Conservation (phyloP, 169 alveolate genomes). For the Perkinsus olseni region DNA sequence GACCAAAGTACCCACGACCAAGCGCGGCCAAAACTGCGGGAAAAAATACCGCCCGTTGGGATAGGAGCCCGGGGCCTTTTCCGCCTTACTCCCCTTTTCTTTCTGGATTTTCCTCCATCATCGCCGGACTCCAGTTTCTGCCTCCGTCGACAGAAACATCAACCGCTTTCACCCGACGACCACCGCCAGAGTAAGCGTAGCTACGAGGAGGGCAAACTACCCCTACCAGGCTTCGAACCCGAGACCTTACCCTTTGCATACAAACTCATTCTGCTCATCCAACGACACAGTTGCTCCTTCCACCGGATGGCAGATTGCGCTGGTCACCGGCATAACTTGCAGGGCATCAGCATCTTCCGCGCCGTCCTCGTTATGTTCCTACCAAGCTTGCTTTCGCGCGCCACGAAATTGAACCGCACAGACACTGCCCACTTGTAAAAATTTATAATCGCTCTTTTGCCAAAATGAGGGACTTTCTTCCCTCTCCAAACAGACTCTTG, state of each 20-base stretch:
- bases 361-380: not conserved
- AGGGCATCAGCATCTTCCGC: slow-evolving; percentile 21
- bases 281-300: slow-evolving; percentile 10
- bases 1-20: slow-evolving; percentile 2
- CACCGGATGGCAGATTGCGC: slow-evolving; percentile 29
- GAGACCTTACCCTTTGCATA: slow-evolving; percentile 17
- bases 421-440: not conserved
- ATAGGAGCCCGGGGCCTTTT: not conserved
- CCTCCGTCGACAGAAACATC: slow-evolving; percentile 49
- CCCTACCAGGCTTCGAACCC: not conserved
- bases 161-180: slow-evolving; percentile 32
- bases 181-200: slow-evolving; percentile 44
- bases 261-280: slow-evolving; percentile 17
- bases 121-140: slow-evolving; percentile 41
- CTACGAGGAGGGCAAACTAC: not conserved
- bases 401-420: not conserved
- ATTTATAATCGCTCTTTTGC: slow-evolving; percentile 42
- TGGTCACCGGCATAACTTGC: slow-evolving; percentile 20
- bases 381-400: not conserved
- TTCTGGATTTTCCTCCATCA: not conserved
- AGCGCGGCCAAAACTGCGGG: not conserved
- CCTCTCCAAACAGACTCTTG: slow-evolving; percentile 16
- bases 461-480: slow-evolving; percentile 32
- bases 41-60: not conserved
- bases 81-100: not conserved